Base-by-base conservation (phyloP, 495 filamentous ascomycete species). In the Penicillium roqueforti region DNA sequence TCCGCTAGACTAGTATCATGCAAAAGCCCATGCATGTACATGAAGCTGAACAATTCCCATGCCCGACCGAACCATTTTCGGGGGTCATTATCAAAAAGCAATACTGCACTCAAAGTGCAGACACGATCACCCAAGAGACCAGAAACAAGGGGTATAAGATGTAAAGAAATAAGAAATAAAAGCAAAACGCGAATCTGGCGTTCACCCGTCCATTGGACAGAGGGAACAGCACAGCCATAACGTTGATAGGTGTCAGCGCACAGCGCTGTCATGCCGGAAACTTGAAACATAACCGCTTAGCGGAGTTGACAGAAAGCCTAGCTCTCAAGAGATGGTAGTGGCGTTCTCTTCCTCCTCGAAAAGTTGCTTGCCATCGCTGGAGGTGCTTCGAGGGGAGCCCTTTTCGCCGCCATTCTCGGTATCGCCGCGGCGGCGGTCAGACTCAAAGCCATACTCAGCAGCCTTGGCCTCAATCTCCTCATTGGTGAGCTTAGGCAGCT, bases 391-490 rank as follows among this genome's bases (percentile, higher is more conserved):
- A 16, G 34, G 41, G 23, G 53, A 46, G 13, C 48, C 62, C 61
- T 72, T 70, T 65, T 71, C 71, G 4, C 39, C 50, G n/a, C 51
- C 65, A 52, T 70, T 69, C 68, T 71, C 71, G 1, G 58, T 29
- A 34, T 71, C 71, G 13, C 28, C 55, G 26, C 41, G n/a, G 47
- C 38, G n/a, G 38, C 57, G 51, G 20, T 32, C 37, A 10, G 40
- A 43, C 19, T 61, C 79, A 44, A 85, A 80, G 7, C 84, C 85
- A 59, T 88, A 88, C 59, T 77, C 73, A 31, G 76, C 59, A 10
- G 82, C 83, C 59, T 84, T 82, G 46, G 68, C 65, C 67, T 89
- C 85, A 22, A 89, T 75, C 63, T 88, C 82, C 23, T 80, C 75
- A 3, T 82, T 79, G 16, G 74, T 69, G 19, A 92, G 74, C 42